Conservation (phyloP, 1,284 basidiomycete genomes). For the Ustilago curta region DNA sequence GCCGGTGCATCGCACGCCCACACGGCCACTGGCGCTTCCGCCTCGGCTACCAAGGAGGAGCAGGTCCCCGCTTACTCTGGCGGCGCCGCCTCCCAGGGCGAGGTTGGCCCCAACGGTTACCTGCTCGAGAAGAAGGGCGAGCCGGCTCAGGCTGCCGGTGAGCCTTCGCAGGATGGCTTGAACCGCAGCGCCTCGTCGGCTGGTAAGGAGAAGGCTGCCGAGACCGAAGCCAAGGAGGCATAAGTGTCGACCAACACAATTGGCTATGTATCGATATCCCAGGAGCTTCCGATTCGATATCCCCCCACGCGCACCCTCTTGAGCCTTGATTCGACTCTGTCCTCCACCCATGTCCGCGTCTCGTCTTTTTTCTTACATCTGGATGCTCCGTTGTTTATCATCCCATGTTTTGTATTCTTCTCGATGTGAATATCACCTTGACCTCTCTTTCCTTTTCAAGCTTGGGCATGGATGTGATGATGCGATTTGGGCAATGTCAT, state of each 20-base stretch:
- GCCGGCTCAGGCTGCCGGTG: constrained; percentile 44
- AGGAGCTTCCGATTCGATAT: constrained; percentile 48
- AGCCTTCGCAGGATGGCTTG: constrained; percentile 59
- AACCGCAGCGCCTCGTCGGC: constrained; percentile 49
- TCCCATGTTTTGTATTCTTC: not conserved
- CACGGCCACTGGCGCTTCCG: constrained; percentile 16
- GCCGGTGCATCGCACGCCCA: constrained; percentile 53
- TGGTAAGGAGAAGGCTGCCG: constrained; percentile 56
- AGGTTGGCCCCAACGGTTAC: constrained; percentile 77
- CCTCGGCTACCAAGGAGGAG: constrained; percentile 61
- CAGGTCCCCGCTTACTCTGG: constrained; percentile 69
- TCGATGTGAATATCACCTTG: constrained; percentile 26
- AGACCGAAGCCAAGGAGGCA: constrained; percentile 50
- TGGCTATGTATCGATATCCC: constrained; percentile 42
- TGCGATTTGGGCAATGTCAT: not conserved
- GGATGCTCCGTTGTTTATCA: constrained; percentile 42
- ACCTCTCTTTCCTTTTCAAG: not conserved
- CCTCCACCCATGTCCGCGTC: constrained; percentile 2
- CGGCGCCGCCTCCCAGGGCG: constrained; percentile 38
- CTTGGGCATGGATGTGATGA: not conserved
- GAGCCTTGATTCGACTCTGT: constrained; percentile 3
- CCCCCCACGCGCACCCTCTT: not conserved
- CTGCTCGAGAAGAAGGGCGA: constrained; percentile 73
- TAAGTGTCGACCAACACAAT: constrained; percentile 9
- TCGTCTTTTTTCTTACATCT: constrained; percentile 6